Evolutionary conservation across 2,329 filamentous ascomycete species (phyloP).

Genomic region (Leptographium procerum): DNA sequence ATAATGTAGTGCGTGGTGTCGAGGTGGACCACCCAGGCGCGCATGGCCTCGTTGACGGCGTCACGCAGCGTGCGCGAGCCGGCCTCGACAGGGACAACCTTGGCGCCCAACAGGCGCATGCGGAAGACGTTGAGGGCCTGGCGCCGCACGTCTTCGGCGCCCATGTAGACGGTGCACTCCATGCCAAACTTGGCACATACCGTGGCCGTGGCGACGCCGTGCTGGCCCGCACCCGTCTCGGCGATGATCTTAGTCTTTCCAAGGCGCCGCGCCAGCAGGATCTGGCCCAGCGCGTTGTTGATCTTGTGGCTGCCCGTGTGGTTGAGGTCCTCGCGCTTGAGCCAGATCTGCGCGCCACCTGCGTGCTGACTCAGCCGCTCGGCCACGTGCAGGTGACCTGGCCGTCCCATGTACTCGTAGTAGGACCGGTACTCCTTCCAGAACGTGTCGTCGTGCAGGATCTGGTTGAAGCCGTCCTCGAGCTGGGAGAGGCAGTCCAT

Average conservation of each 20-base stretch:
- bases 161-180: slow-evolving; percentile 98
- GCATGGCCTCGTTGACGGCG: slow-evolving; percentile 89
- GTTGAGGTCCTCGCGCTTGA: slow-evolving; percentile 96
- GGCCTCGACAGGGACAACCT: slow-evolving; percentile 85
- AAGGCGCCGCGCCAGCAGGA: slow-evolving; percentile 71
- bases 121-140: slow-evolving; percentile 98
- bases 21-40: slow-evolving; percentile 86
- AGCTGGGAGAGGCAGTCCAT: slow-evolving; percentile 94
- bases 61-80: slow-evolving; percentile 75
- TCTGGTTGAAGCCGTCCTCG: slow-evolving; percentile 80
- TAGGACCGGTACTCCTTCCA: slow-evolving; percentile 96
- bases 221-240: slow-evolving; percentile 93
- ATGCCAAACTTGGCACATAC: slow-evolving; percentile 97
- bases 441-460: slow-evolving; percentile 78
- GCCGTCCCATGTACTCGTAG: slow-evolving; percentile 95
- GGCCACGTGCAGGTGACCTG: slow-evolving; percentile 82
- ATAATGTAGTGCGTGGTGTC: slow-evolving; percentile 97
- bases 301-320: slow-evolving; percentile 99
- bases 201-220: slow-evolving; percentile 94
- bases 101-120: slow-evolving; percentile 89
- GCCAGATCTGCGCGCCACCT: slow-evolving; percentile 89
- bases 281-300: slow-evolving; percentile 93
- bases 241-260: slow-evolving; percentile 97
- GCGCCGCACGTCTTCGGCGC: slow-evolving; percentile 88
- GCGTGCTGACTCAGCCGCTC: slow-evolving; percentile 79